Evolutionary conservation across 2,329 filamentous ascomycete species (phyloP).

Genomic region (Pestalotiopsis sp.): DNA sequence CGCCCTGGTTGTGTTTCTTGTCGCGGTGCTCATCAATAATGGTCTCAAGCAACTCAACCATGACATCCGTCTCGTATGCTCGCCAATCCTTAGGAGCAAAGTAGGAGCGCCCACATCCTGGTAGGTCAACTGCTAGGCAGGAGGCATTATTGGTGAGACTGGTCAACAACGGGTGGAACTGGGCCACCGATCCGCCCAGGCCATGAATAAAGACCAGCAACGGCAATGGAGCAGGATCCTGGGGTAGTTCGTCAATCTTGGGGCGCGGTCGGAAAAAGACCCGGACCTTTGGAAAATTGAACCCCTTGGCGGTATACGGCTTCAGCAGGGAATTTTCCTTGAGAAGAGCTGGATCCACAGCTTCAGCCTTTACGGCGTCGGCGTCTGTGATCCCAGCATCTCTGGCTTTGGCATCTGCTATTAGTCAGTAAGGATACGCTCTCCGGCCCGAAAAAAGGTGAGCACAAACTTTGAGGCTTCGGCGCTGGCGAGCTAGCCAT

Average conservation of each 20-base stretch:
- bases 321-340: slow-evolving; percentile 73
- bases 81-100: slow-evolving; percentile 73
- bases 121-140: slow-evolving; percentile 86
- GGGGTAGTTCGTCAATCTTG: slow-evolving; percentile 80
- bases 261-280: slow-evolving; percentile 83
- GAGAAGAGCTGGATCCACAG: slow-evolving; percentile 78
- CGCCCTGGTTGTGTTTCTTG: slow-evolving; percentile 71
- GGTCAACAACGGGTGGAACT: slow-evolving; percentile 80
- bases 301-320: slow-evolving; percentile 69
- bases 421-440: background rate
- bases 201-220: slow-evolving; percentile 91
- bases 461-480: background rate
- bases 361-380: slow-evolving; percentile 40
- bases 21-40: slow-evolving; percentile 77
- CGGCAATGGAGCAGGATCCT: slow-evolving; percentile 72
- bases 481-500: background rate
- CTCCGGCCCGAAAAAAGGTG: background rate
- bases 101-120: slow-evolving; percentile 82
- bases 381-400: too few relatives aligned
- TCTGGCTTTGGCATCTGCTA: background rate
- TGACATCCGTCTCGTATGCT: slow-evolving; percentile 77
- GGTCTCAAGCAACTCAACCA: slow-evolving; percentile 73
- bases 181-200: slow-evolving; percentile 86
- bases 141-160: slow-evolving; percentile 82
- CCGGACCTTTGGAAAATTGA: slow-evolving; percentile 75